Evolutionary conservation across 306 rosid species (phyloP).

Genomic region (Oxytropis ochrocephala): DNA sequence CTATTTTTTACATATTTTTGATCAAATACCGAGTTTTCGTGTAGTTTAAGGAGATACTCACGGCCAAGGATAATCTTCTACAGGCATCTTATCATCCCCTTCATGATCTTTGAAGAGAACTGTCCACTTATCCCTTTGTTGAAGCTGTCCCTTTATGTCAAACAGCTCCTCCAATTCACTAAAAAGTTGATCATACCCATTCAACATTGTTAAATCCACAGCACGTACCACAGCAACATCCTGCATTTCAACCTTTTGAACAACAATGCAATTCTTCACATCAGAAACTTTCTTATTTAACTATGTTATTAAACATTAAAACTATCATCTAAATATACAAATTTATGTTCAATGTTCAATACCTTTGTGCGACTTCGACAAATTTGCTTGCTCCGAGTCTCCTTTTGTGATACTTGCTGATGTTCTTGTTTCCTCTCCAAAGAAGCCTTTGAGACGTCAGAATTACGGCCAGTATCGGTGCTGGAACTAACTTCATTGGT

Average conservation of each 20-base stretch:
- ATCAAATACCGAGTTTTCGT: too few relatives aligned
- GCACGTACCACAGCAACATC: conserved; percentile 96
- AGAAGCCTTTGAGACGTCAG: conserved; percentile 43
- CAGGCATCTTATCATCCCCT: conserved; percentile 92
- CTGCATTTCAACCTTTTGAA: conserved; percentile 87
- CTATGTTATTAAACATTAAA: not conserved
- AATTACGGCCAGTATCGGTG: conserved; percentile 47
- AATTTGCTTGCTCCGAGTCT: conserved; percentile 55
- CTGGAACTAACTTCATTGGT: conserved; percentile 36
- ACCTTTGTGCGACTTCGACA: conserved; percentile 94
- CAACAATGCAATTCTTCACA: not conserved
- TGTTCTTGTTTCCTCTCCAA: conserved; percentile 42
- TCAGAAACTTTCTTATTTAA: conserved; percentile 21
- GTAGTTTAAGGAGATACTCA: conserved; percentile 43
- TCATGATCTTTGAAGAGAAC: conserved; percentile 84
- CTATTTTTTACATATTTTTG: too few relatives aligned
- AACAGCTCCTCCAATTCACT: conserved; percentile 79
- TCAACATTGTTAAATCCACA: conserved; percentile 72
- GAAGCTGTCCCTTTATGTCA: conserved; percentile 78
- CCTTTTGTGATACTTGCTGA: conserved; percentile 42
- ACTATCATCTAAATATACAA: not conserved
- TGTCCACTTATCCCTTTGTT: conserved; percentile 59
- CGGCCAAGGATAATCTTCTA: conserved; percentile 89
- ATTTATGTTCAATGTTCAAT: not conserved
- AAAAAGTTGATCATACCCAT: conserved; percentile 75